phyloP scores from a whole-genome alignment of 257 asterid species.

The Lithospermum erythrorhizon region DNA sequence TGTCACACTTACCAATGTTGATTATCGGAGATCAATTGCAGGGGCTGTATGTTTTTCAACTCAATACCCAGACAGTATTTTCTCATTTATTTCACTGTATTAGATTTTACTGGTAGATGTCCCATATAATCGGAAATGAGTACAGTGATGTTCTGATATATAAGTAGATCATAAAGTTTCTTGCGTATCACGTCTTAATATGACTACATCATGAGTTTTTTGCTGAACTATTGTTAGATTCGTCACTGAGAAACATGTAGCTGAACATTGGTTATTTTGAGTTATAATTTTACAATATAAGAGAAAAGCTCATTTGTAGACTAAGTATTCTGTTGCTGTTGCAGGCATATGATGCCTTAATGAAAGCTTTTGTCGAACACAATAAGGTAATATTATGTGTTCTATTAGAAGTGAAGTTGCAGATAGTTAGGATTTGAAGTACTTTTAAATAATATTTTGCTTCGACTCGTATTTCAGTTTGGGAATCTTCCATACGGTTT shows the following conservation, averaged over 20 bases:
- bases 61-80: not conserved
- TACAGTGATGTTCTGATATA: not conserved
- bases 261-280: not conserved
- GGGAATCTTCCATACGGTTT: constrained; percentile 97
- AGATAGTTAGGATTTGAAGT: constrained; percentile 10
- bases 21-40: not conserved
- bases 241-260: not conserved
- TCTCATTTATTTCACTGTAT: not conserved
- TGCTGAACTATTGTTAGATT: no score
- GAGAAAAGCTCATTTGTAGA: not conserved
- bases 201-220: no score
- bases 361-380: constrained; percentile 82
- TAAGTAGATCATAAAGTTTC: not conserved
- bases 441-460: constrained; percentile 18
- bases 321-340: constrained; percentile 17
- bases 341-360: constrained; percentile 87
- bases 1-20: not conserved
- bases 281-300: not conserved
- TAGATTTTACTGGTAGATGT: not conserved
- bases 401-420: constrained; percentile 14
- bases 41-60: not conserved
- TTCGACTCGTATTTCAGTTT: constrained; percentile 49
- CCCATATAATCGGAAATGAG: not conserved
- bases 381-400: constrained; percentile 60
- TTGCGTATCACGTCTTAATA: not conserved